Evolutionary conservation across 169 alveolate species (phyloP), one percentile per base, ranked within the genome.

Genomic region (Eimeria sp.): DNA sequence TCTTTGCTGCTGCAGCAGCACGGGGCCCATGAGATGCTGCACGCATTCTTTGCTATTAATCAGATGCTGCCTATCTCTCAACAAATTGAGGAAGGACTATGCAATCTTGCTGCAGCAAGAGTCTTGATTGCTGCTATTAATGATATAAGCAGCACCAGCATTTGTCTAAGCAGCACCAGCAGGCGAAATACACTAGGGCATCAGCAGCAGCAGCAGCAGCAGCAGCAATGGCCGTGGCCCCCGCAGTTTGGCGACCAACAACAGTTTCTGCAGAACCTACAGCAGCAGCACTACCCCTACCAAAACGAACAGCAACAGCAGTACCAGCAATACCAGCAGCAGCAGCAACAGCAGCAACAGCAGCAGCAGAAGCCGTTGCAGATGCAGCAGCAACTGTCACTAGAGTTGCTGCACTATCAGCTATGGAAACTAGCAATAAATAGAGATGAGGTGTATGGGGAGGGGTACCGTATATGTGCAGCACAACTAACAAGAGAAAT

Each of bases 51-150:
- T 25, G 47, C 84, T 7, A 75, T 75, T 16, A 75, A 75, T 27
- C 84, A 75, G 25, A 7, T 75, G 13, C n/a, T 2, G 18, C 84
- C 84, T 20, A 25, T 16, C 5, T 20, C 54, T 51, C 9, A 34
- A 43, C 84, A 43, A 13, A 43, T 34, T 30, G 84, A 75, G 51
- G 84, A 75, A 30, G 84, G 84, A 11, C 34, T 11, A 51, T 75
- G 84, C 84, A 75, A 75, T 51, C 54, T 75, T 25, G 84, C 84
- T 27, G 84, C 84, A 27, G 47, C 84, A 25, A 27, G 51, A 45
- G 84, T 45, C n/a, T 43, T 75, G 58, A 25, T 45, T 22, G 84
- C 54, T 13, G 84, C 84, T 10, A 20, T 27, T 10, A 30, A 18
- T 27, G 5, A 5, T 51, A 47, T 75, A 9, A 75, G 43, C 84